phyloP scores from a whole-genome alignment of 768 basidiomycete species.

The Piloderma croceum region DNA sequence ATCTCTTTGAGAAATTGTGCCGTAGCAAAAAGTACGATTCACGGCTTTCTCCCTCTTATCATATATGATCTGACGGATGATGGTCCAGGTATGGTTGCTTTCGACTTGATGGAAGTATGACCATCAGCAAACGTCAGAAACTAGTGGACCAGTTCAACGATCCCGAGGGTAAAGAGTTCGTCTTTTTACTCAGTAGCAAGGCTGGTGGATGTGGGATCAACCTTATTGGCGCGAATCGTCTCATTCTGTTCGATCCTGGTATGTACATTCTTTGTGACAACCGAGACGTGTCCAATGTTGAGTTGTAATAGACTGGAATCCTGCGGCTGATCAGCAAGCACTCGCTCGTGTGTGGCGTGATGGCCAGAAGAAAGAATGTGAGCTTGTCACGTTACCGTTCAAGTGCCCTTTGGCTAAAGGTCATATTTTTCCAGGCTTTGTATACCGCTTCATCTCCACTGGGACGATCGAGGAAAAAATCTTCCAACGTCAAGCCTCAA shows the following conservation, averaged over 20 bases:
- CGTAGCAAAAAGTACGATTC: conserved; percentile 74
- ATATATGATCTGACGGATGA: not conserved
- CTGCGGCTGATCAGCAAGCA: conserved; percentile 96
- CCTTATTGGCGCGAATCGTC: conserved; percentile 89
- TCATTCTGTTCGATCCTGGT: conserved; percentile 96
- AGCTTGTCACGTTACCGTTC: conserved; percentile 24
- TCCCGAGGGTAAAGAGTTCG: conserved; percentile 87
- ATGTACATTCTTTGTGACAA: conserved; percentile 13
- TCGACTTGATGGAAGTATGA: conserved; percentile 93
- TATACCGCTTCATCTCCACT: conserved; percentile 95
- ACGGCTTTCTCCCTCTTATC: not conserved
- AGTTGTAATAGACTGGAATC: conserved; percentile 81
- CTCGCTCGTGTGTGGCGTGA: conserved; percentile 99
- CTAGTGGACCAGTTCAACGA: conserved; percentile 95
- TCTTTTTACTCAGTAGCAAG: conserved; percentile 91
- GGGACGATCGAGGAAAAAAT: conserved; percentile 99
- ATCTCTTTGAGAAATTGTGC: conserved; percentile 87
- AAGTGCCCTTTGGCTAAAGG: conserved; percentile 1
- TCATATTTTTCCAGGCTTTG: conserved; percentile 61
- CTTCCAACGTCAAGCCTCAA: conserved; percentile 94
- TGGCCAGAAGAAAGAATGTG: conserved; percentile 99
- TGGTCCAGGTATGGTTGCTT: conserved; percentile 78
- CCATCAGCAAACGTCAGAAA: conserved; percentile 86
- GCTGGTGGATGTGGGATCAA: conserved; percentile 97
- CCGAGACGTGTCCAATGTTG: conserved; percentile 3